A percentile compares a stretch with the other conserved stretches of the same genome.
These are phyloP conservation scores for Starmerella khaoyaiensis DNA, from an alignment of 805 yeast species.

Conservation along the genomic window DNA sequence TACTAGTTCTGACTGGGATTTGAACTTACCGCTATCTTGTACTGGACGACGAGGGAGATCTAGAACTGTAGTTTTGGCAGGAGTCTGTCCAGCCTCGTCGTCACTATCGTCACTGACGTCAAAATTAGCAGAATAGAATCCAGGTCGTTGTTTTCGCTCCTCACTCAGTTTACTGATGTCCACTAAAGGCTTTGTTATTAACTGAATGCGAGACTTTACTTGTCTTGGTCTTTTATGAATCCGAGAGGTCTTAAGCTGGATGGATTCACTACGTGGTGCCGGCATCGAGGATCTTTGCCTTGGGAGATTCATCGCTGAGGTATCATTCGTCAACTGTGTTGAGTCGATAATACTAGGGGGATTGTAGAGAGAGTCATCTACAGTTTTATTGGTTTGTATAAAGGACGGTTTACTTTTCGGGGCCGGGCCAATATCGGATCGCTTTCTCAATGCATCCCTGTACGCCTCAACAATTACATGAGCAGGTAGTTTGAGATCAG, in stretches of 20 bases:
- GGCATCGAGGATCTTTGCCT: not conserved
- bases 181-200: conserved; percentile 13
- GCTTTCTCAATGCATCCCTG: conserved; percentile 9
- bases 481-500: conserved; percentile 4
- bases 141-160: conserved; percentile 25
- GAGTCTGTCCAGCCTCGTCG: conserved; percentile 15
- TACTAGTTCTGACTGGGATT: not conserved
- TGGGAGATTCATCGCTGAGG: not conserved
- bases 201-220: conserved; percentile 11
- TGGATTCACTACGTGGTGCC: not conserved
- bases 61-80: not conserved
- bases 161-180: conserved; percentile 14
- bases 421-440: not conserved
- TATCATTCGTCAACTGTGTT: not conserved
- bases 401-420: not conserved
- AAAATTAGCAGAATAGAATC: conserved; percentile 27
- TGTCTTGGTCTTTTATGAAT: not conserved
- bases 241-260: not conserved
- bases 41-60: conserved; percentile 9
- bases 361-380: not conserved
- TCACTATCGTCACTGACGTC: conserved; percentile 26
- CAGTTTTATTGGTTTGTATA: too few relatives aligned
- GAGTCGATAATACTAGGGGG: conserved; percentile 1
- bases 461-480: conserved; percentile 11
- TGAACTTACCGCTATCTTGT: not conserved